phyloP scores from a whole-genome alignment of 2,329 filamentous ascomycete genomes.

The Fusarium sp. region DNA sequence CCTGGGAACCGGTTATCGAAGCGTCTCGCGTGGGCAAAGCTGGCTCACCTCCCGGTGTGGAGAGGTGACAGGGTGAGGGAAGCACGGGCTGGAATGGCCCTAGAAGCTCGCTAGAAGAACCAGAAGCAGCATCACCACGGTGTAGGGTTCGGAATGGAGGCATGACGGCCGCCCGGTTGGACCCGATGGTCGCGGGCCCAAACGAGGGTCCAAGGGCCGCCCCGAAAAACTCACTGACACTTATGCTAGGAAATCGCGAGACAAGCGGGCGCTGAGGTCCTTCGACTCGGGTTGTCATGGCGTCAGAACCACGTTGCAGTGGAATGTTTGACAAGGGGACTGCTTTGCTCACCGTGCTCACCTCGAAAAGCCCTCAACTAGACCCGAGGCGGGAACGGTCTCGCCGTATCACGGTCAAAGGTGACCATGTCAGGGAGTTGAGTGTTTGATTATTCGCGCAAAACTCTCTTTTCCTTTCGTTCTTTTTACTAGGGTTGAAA shows the following conservation, averaged over 20 bases:
- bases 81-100: conserved; percentile 28
- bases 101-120: conserved; percentile 33
- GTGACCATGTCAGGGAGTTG: conserved; percentile 2
- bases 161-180: conserved; percentile 37
- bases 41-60: conserved; percentile 2
- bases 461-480: conserved; percentile 6
- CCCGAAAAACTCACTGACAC: conserved; percentile 13
- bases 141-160: conserved; percentile 3
- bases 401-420: conserved; percentile 22
- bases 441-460: conserved; percentile 35
- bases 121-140: conserved; percentile 16
- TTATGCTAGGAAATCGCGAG: conserved; percentile 34
- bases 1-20: background rate
- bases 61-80: background rate
- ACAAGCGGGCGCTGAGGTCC: conserved; percentile 26
- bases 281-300: conserved; percentile 24
- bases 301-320: conserved; percentile 34
- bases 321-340: conserved; percentile 36
- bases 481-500: background rate
- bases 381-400: conserved; percentile 22
- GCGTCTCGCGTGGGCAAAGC: background rate
- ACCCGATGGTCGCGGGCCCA: conserved; percentile 31
- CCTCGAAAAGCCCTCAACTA: conserved; percentile 31
- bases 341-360: conserved; percentile 33
- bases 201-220: background rate